Base-by-base conservation (phyloP, 805 yeast genomes). In the Scheffersomyces spartinae region DNA sequence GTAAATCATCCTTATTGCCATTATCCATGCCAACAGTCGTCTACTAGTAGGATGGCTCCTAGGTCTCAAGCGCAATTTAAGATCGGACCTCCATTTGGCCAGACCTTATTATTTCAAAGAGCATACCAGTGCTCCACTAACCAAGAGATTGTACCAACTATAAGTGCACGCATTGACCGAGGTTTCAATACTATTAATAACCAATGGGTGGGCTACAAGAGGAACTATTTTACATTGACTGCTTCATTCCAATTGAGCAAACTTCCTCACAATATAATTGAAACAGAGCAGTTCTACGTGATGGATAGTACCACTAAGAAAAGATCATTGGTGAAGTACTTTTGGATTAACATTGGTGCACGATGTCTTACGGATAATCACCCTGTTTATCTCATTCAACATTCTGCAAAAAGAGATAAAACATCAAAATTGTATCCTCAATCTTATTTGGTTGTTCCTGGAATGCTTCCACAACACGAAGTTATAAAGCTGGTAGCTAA, bases 391-490 rank as follows among this genome's bases (percentile, higher is more conserved):
- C 49, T 75, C 27, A 61, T 77, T 8, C 84, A 77, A 36, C 84
- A 75, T 36, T 77, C 85, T 0, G 78, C 85, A 1, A 77, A 78
- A 43, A 52, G 86, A 36, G 85, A 77, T 38, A 64, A 68, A 36
- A 84, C 84, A 0, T 83, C 83, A 0, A 83, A 74, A 43, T 62
- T 65, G 33, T 46, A 66, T 0, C 84, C 85, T 0, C 71, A 74
- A 7, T 49, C 63, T 7, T 64, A 63, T 35, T 69, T 74, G 4
- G 63, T 71, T 4, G 64, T 73, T 6, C 82, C 81, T 1, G 72
- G 79, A 0, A 52, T 50, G n/a, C 48, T 76, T 23, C 84, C 85
- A 1, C 57, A 63, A 23, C 84, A 74, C 40, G 65, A 62, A 13
- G 54, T 64, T 3, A 69, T 76, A 16, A 64, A 64, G 36, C 70